Evolutionary conservation across 202 grass and related monocot species (phyloP).

Genomic region (Dendrocalamus latiflorus): DNA sequence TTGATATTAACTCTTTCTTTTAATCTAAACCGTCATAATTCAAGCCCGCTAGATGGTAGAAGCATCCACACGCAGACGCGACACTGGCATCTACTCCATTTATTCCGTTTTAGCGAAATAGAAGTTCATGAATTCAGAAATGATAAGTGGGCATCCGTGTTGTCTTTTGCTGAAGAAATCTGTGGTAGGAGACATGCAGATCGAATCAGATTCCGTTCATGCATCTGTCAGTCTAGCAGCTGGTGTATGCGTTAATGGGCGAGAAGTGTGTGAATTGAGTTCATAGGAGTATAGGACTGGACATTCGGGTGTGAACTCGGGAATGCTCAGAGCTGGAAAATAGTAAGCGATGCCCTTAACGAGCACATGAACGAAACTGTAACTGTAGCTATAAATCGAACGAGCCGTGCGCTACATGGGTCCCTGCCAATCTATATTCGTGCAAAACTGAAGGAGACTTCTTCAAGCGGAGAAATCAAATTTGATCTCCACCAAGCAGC

Average conservation of each 20-base stretch:
- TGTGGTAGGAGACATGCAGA: no score
- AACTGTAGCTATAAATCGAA: background rate
- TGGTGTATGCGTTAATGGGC: background rate
- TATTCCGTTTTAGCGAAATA: no score
- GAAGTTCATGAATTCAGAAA: background rate
- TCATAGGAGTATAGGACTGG: background rate
- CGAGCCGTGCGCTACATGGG: background rate
- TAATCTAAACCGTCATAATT: no score
- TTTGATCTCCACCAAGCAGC: no score
- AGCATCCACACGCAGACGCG: no score
- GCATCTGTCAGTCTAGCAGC: no score
- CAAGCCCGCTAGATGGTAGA: no score
- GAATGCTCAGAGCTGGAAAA: background rate
- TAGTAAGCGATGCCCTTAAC: background rate
- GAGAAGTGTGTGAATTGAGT: background rate
- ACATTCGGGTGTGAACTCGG: background rate
- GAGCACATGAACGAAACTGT: background rate
- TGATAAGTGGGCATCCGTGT: background rate
- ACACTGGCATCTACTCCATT: no score
- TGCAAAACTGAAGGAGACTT: no score
- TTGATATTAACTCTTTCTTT: no score
- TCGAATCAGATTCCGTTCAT: no score
- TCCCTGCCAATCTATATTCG: background rate
- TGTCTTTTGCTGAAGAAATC: background rate
- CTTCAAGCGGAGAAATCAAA: no score